These are phyloP conservation scores for Dothideomycetes sp. DNA, from an alignment of 2,329 filamentous ascomycete species.

Conservation along the genomic window DNA sequence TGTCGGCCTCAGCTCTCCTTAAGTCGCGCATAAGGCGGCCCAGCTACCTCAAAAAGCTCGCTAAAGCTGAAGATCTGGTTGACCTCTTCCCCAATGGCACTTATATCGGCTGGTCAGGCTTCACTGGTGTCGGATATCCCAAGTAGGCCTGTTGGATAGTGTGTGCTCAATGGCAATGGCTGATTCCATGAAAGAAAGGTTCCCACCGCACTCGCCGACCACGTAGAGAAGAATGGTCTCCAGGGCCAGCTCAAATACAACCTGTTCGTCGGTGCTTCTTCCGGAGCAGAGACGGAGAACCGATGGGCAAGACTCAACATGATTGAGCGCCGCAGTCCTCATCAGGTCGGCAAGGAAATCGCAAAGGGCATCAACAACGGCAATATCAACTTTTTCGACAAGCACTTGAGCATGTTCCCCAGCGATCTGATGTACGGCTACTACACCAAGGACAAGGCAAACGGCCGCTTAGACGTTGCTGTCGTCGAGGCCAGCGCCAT, in stretches of 20 bases:
- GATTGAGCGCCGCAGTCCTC: conserved; percentile 76
- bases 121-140: conserved; percentile 82
- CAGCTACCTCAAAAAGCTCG: conserved; percentile 70
- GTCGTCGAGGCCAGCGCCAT: conserved; percentile 77
- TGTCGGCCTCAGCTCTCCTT: conserved; percentile 58
- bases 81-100: conserved; percentile 72
- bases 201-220: conserved; percentile 73
- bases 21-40: conserved; percentile 67
- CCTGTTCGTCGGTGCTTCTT: conserved; percentile 83
- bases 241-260: conserved; percentile 79
- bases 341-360: conserved; percentile 86
- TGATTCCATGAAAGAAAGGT: conserved; percentile 53
- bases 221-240: conserved; percentile 78
- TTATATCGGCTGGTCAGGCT: conserved; percentile 88
- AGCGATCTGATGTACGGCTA: conserved; percentile 66
- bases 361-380: conserved; percentile 85
- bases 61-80: conserved; percentile 69
- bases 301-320: conserved; percentile 83
- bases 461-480: conserved; percentile 68
- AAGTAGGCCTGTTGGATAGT: conserved; percentile 48
- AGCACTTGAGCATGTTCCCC: conserved; percentile 89
- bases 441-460: conserved; percentile 71
- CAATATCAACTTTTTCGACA: conserved; percentile 85
- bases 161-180: not conserved
- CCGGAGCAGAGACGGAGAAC: conserved; percentile 83